Base-by-base conservation (phyloP, 208 protist species). In the Wallacemonas collosoma region DNA sequence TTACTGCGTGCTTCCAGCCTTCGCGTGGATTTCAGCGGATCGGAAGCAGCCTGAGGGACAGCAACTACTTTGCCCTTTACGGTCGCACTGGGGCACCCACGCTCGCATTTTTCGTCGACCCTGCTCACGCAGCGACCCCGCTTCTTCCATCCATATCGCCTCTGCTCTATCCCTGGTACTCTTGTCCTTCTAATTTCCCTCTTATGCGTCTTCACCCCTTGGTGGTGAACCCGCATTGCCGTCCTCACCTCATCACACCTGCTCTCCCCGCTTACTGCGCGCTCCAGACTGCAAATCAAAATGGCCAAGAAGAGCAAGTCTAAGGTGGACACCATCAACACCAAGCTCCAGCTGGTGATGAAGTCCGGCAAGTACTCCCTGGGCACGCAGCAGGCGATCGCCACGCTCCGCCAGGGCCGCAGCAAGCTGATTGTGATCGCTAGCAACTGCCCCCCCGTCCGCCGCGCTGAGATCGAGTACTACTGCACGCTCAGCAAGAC, bases 401-500 rank as follows among this genome's bases (percentile, higher is more conserved):
- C 99, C 83, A 98, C 96, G 55, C 90, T 99, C 15, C 97, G 99
- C 80, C 76, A 93, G 83, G 91, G 90, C 73, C 91, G 93, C 94
- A 97, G 98, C 80, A 99, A 99, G 94, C 92, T 99, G 61, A 83
- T 99, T 57, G 90, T 99, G 71, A 98, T 99, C 75, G 76, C 98
- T 40, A 98, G 83, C 92, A 99, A 99, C 95, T 98, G 97, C 93
- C 98, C 99, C 60, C 90, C 98, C 43, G 89, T 99, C 50, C 94
- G 98, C 80, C 98, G 98, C 82, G 98, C 98, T 8, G 98, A 99
- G 92, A 94, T 99, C 68, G 99, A 99, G 94, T 99, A 99, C 94
- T 99, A 99, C 92, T 98, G 98, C 83, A 99, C 99, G 85, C 97
- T 99, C 71, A 93, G 93, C 87, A 99, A 99, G 90, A 99, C 98